Conservation (phyloP, 805 yeast genomes). For the Peterozyma toletana region DNA sequence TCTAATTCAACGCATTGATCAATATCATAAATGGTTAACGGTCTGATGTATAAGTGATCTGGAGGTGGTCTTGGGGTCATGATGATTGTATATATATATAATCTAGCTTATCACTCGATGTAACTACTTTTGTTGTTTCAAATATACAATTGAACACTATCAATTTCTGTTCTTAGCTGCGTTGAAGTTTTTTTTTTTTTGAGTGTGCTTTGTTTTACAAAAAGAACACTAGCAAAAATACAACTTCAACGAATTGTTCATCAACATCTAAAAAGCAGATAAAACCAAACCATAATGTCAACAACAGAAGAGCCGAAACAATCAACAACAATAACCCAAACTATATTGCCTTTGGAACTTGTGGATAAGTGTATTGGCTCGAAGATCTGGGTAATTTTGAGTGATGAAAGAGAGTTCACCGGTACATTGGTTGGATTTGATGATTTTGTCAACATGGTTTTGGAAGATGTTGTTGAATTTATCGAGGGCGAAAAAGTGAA, state of each 20-base stretch:
- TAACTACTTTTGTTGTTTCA: background rate
- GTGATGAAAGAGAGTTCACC: conserved; percentile 64
- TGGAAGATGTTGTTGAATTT: conserved; percentile 70
- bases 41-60: conserved; percentile 61
- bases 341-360: conserved; percentile 67
- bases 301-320: background rate
- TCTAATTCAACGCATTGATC: conserved; percentile 60
- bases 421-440: conserved; percentile 91
- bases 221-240: background rate
- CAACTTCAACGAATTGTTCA: background rate
- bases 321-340: conserved; percentile 4
- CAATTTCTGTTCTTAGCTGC: too few species aligned
- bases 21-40: conserved; percentile 69
- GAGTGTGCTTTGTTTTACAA: background rate
- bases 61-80: conserved; percentile 35
- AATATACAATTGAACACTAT: background rate
- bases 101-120: background rate
- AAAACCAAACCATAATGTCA: background rate
- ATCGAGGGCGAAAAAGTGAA: conserved; percentile 34
- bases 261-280: conserved; percentile 2
- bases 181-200: too few species aligned
- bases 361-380: conserved; percentile 86
- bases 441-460: conserved; percentile 87
- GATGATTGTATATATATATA: conserved; percentile 6
- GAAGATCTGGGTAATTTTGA: conserved; percentile 64